phyloP scores from a whole-genome alignment of 192 early-diverging fungal genomes.

The Chytriomyces sp. region DNA sequence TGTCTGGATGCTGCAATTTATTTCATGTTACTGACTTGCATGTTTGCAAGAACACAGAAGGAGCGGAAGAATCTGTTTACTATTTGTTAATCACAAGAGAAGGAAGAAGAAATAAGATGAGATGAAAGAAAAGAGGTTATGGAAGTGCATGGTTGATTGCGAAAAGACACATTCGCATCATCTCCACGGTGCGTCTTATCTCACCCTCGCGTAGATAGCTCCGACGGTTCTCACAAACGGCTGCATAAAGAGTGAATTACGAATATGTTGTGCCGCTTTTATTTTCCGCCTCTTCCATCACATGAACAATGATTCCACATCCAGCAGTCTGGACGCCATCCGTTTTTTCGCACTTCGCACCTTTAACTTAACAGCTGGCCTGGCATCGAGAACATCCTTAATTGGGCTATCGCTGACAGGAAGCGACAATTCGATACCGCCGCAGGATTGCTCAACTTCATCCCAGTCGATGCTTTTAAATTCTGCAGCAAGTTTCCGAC shows the following conservation, averaged over 20 bases:
- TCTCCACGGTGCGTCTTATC: background rate
- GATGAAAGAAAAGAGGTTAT: too few relatives aligned
- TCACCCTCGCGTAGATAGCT: background rate
- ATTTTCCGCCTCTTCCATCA: background rate
- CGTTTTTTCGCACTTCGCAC: constrained; percentile 19
- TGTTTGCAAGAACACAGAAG: too few relatives aligned
- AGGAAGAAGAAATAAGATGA: too few relatives aligned
- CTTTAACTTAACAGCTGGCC: constrained; percentile 23
- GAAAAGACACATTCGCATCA: too few relatives aligned
- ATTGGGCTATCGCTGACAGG: constrained; percentile 23
- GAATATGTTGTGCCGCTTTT: background rate
- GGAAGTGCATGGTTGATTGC: too few relatives aligned
- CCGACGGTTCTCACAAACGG: background rate
- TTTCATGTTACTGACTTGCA: too few relatives aligned
- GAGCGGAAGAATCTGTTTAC: too few relatives aligned
- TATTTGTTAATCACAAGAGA: too few relatives aligned
- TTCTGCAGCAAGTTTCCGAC: background rate
- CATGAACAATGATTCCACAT: constrained; percentile 14
- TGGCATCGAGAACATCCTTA: constrained; percentile 4
- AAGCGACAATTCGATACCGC: too few relatives aligned
- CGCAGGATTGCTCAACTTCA: constrained; percentile 11
- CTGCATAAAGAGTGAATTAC: background rate
- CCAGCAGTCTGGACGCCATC: constrained; percentile 5
- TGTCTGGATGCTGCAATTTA: too few relatives aligned
- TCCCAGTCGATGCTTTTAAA: constrained; percentile 16